phyloP scores from a whole-genome alignment of 768 basidiomycete species.

The Mycena vulgaris region DNA sequence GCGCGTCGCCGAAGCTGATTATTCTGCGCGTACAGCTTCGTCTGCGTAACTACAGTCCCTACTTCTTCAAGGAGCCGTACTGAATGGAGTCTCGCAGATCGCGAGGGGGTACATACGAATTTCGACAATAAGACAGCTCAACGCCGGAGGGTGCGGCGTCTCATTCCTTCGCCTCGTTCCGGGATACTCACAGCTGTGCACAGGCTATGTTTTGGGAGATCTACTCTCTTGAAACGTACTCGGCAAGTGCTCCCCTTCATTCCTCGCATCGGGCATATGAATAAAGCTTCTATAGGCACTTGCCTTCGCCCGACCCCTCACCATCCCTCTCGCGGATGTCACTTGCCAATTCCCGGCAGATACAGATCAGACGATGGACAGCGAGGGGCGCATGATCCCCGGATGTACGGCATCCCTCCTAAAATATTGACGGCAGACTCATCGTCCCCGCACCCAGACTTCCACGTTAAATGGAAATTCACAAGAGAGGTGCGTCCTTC shows the following conservation, averaged over 20 bases:
- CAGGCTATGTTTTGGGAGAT: conserved; percentile 32
- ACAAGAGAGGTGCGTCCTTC: not conserved
- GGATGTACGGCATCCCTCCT: not conserved
- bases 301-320: conserved; percentile 45
- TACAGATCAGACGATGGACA: conserved; percentile 1
- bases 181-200: not conserved
- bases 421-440: not conserved
- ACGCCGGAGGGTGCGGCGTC: conserved; percentile 2
- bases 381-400: not conserved
- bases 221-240: conserved; percentile 43
- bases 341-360: conserved; percentile 1
- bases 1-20: not conserved
- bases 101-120: not conserved
- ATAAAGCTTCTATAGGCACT: conserved; percentile 30
- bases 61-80: not conserved
- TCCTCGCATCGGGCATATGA: not conserved
- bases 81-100: conserved; percentile 1
- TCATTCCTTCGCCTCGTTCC: conserved; percentile 37
- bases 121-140: not conserved
- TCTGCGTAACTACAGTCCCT: conserved; percentile 3
- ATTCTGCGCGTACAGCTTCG: not conserved
- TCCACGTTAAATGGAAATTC: not conserved
- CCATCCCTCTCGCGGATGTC: conserved; percentile 5
- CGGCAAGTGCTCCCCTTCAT: not conserved
- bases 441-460: not conserved